Base-by-base conservation (phyloP, 352 stramenopile genomes). In the Globisporangium abappressorium region DNA sequence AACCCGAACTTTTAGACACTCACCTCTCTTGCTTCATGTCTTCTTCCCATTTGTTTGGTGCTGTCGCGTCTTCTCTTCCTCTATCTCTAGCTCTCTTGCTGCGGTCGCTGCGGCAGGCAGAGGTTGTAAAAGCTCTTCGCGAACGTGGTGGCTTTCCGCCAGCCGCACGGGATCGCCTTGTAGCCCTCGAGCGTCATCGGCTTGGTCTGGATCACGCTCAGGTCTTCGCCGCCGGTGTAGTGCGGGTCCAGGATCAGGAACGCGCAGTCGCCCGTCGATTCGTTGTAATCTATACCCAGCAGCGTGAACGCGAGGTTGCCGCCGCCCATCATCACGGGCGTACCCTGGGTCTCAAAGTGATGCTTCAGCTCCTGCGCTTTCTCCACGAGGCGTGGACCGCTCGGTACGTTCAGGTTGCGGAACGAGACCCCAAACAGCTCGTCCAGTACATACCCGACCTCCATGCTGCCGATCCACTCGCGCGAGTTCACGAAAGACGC, bases 241-340 rank as follows among this genome's bases (percentile, higher is more conserved):
- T 95, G 89, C 55, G 89, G 89, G 64, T 96, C 89, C 9, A 96
- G 69, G 34, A 92, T 91, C 41, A 96, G 75, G 72, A 95, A 89
- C 20, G 81, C 78, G 53, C 80, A 89, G 26, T 92, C 82, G 28
- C 75, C 78, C n/a, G 72, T 77, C 12, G 71, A 66, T 2, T 74
- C 74, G 47, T 93, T 87, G 62, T 86, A 94, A 65, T 87, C 77
- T 8, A 96, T 85, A 49, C 89, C 89, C 34, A 96, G 62, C 15
- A 94, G 51, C 6, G 87, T 96, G 75, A 94, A 94, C 54, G 89
- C 89, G 56, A 96, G 76, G 46, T 88, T 78, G 1, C 83, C 87
- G 30, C 89, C 87, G 24, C 89, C 85, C 76, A 96, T 93, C 89
- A 96, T 96, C 28, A 96, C 86, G 2, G 89, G 89, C 36, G 86